phyloP scores from a whole-genome alignment of 257 asterid species.

The Anisodus acutangulus region DNA sequence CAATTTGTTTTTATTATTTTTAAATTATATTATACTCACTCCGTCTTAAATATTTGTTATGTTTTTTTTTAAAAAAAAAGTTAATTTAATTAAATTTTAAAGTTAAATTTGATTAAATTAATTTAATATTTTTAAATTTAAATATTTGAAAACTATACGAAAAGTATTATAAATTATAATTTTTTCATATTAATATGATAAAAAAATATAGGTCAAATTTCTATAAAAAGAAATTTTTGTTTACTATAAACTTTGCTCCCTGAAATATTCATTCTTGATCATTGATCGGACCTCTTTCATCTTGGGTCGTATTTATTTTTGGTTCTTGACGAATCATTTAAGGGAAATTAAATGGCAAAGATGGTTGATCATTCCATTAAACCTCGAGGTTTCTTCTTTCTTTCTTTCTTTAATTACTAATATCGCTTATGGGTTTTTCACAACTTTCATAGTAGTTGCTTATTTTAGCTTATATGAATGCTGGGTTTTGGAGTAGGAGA shows the following conservation, averaged over 20 bases:
- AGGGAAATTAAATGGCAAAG: conserved; percentile 54
- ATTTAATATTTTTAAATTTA: too few species aligned
- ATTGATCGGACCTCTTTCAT: background rate
- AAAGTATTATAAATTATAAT: too few species aligned
- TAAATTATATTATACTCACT: too few species aligned
- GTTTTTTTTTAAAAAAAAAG: too few species aligned
- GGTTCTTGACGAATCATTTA: background rate
- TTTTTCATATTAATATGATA: too few species aligned
- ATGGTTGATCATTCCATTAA: conserved; percentile 49
- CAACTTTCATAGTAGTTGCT: background rate
- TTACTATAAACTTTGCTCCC: background rate
- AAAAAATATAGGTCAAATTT: too few species aligned
- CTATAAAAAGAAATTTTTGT: background rate
- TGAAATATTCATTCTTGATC: background rate
- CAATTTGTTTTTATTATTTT: too few species aligned
- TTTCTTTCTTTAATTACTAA: background rate
- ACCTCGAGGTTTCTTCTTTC: conserved; percentile 56
- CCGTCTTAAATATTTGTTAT: too few species aligned
- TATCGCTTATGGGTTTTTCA: background rate
- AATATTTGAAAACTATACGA: too few species aligned
- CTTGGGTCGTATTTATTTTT: background rate
- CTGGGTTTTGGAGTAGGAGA: background rate
- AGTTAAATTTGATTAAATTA: too few species aligned
- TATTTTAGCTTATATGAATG: background rate
- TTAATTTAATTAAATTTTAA: too few species aligned